Evolutionary conservation across 495 filamentous ascomycete species (phyloP).

Genomic region (Parmelia sp.): DNA sequence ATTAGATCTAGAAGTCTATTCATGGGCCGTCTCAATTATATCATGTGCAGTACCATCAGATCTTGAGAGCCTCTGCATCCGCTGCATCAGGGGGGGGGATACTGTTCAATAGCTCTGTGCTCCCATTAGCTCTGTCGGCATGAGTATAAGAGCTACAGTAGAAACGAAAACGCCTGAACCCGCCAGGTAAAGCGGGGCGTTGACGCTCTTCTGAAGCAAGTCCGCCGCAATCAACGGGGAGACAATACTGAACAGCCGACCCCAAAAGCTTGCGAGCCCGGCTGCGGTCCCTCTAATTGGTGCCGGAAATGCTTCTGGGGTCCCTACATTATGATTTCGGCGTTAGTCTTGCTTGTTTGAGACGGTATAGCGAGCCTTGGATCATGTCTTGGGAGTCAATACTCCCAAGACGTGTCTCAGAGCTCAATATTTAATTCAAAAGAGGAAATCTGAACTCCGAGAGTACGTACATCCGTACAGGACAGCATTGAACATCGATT

Average conservation of each 20-base stretch:
- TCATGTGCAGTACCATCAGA: background rate
- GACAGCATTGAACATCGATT: constrained; percentile 48
- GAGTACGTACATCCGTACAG: constrained; percentile 55
- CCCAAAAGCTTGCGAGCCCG: constrained; percentile 47
- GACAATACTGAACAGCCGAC: constrained; percentile 40
- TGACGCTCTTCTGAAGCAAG: constrained; percentile 30
- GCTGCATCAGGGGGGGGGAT: too few relatives aligned
- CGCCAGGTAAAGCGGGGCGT: constrained; percentile 39
- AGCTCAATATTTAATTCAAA: too few relatives aligned
- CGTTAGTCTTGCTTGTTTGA: too few relatives aligned
- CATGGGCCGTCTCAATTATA: too few relatives aligned
- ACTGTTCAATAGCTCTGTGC: constrained; percentile 25
- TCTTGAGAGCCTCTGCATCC: background rate
- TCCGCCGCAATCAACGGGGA: constrained; percentile 38
- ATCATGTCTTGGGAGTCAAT: too few relatives aligned
- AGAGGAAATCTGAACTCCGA: too few relatives aligned
- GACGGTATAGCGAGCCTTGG: too few relatives aligned
- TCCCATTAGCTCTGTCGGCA: constrained; percentile 34
- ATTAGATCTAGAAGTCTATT: background rate
- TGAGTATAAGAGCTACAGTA: constrained; percentile 34
- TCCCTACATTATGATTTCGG: too few relatives aligned
- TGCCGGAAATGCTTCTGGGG: constrained; percentile 50
- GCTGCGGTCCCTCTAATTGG: constrained; percentile 48
- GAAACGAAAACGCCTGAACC: constrained; percentile 40
- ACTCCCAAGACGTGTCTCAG: too few relatives aligned